A percentile compares a stretch with the other conserved stretches of the same genome.
These are phyloP conservation scores for Osmozyma mogii DNA, from an alignment of 805 yeast genomes.

Conservation along the genomic window DNA sequence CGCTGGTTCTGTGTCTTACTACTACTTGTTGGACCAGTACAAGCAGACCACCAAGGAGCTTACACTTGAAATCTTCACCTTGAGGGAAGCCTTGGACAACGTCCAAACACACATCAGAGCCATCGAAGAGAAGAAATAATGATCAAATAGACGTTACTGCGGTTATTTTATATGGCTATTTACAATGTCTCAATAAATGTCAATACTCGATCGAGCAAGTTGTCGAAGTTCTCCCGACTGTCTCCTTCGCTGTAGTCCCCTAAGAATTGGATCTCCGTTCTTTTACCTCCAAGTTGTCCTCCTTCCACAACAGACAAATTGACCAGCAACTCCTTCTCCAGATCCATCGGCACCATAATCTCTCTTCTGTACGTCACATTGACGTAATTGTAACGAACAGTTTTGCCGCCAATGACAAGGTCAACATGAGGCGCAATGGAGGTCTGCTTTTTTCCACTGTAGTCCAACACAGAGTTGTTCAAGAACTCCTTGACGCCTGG, in stretches of 20 bases:
- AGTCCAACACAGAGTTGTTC: constrained; percentile 27
- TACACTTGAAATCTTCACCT: constrained; percentile 63
- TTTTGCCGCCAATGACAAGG: constrained; percentile 28
- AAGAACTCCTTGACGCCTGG: constrained; percentile 38
- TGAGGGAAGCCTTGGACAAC: constrained; percentile 59
- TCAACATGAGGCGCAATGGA: constrained; percentile 33
- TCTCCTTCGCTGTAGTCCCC: constrained; percentile 11
- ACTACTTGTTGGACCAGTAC: constrained; percentile 71
- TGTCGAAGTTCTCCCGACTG: constrained; percentile 14
- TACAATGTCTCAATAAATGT: constrained; percentile 13
- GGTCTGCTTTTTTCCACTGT: constrained; percentile 28
- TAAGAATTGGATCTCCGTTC: constrained; percentile 25
- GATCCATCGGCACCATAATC: constrained; percentile 32
- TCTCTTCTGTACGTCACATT: constrained; percentile 37
- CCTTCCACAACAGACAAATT: constrained; percentile 39
- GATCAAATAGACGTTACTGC: background rate
- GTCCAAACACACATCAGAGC: constrained; percentile 63
- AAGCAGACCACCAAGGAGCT: constrained; percentile 64
- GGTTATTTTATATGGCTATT: background rate
- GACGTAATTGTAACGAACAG: constrained; percentile 38
- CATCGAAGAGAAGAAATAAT: constrained; percentile 38
- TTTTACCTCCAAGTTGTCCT: constrained; percentile 51
- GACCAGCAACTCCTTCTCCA: constrained; percentile 30
- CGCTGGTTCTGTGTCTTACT: constrained; percentile 72
- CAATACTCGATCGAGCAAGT: constrained; percentile 17